Evolutionary conservation across 148 eudicot genomes (phyloP), one percentile per base, ranked within the genome.

Genomic region (Vaccinium vitisidaea): DNA sequence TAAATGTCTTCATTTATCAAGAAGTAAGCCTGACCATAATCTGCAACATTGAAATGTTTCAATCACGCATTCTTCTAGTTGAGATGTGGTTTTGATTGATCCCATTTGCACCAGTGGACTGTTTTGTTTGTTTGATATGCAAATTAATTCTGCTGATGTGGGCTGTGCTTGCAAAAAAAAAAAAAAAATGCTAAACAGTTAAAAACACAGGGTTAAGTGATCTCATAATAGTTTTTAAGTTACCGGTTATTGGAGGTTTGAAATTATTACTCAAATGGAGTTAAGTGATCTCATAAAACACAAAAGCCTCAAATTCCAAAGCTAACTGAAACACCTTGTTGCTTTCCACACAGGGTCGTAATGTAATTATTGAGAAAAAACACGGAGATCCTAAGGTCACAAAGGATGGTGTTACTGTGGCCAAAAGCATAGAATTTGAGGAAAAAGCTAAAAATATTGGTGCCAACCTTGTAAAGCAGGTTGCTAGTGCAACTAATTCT

Each of bases 331-430:
- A 13, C 46, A 30, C 86, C 59, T n/a, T 61, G 82, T 55, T 19
- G 48, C 84, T 23, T 48, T 84, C 39, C 10, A 80, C 83, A 59
- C 85, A 97, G 99, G 99, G 98, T 39, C 94, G 98, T 63, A 91
- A 82, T 84, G 99, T 95, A 48, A 88, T 97, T 82, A 93, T 97
- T 75, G 96, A 97, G 87, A 89, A 93, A 88, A 88, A 83, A 58
- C 88, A 82, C 54, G 92, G 90, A 86, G 85, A 59, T 76, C 98
- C 98, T 25, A 95, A 93, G 89, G 94, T 97, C 69, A 97, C 99
- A 46, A 97, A 97, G 90, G 99, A 97, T 82, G 99, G 99, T 67
- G 99, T 95, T 36, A 97, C 99, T 71, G 99, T 97, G 55, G 99
- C 99, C 88, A 95, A 94, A 92, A 94, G 98, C 90, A 92, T 95